Evolutionary conservation across 1,284 basidiomycete genomes (phyloP).

Genomic region (Moesziomyces globuligerus): DNA sequence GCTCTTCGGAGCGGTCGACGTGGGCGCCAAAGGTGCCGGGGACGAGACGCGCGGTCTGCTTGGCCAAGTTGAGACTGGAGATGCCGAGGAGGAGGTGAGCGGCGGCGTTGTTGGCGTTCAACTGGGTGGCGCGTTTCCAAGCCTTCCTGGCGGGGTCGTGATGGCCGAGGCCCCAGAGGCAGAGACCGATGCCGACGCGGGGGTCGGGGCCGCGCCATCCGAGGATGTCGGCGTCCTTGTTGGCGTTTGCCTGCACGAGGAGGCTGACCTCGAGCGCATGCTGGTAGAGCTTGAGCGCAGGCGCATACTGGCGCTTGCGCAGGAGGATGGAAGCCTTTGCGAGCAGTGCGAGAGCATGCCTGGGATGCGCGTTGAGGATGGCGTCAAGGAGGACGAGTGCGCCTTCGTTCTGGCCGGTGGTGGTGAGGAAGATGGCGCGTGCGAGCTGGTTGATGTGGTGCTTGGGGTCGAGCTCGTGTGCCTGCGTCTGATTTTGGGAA

Average conservation of each 20-base stretch:
- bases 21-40: conserved; percentile 56
- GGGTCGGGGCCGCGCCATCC: conserved; percentile 62
- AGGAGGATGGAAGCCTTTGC: conserved; percentile 63
- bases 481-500: conserved; percentile 25
- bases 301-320: conserved; percentile 52
- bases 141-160: conserved; percentile 61
- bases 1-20: conserved; percentile 51
- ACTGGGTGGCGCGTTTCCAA: conserved; percentile 59
- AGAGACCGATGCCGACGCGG: conserved; percentile 64
- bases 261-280: conserved; percentile 54
- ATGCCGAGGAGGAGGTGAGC: conserved; percentile 62
- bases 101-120: conserved; percentile 44
- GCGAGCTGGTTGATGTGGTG: conserved; percentile 52
- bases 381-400: conserved; percentile 47
- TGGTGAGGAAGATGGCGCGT: conserved; percentile 45
- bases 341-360: conserved; percentile 59
- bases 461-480: conserved; percentile 43
- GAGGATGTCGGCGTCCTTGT: conserved; percentile 29
- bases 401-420: conserved; percentile 51
- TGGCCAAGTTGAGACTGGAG: conserved; percentile 57
- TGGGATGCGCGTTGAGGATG: conserved; percentile 46
- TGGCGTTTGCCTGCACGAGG: conserved; percentile 45
- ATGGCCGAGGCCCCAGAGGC: conserved; percentile 59
- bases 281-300: conserved; percentile 62
- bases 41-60: conserved; percentile 46